Evolutionary conservation across 768 basidiomycete genomes (phyloP), one percentile per base, ranked within the genome.

Genomic region (Artomyces pyxidatus): DNA sequence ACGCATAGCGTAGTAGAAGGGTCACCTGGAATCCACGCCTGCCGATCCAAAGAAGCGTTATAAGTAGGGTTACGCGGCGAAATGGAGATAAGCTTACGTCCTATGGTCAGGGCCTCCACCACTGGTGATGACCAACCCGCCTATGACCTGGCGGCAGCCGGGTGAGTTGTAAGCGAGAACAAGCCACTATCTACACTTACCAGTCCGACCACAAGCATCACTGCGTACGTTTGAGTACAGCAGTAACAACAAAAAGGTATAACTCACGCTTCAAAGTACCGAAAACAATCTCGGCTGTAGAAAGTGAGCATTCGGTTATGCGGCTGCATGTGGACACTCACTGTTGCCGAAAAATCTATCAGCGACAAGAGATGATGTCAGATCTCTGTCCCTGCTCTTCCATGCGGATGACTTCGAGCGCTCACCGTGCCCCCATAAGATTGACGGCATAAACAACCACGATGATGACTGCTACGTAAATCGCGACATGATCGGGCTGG

Each of bases 131-230:
- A 42, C 49, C 21, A 56, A 52, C 16, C 55, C 55, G 2, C 55
- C 55, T 26, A 56, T 56, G 42, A 56, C 37, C 55, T 53, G 37
- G 10, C n/a, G 25, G 30, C n/a, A n/a, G n/a, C n/a, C n/a, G n/a
- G n/a, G n/a, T n/a, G n/a, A n/a, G n/a, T n/a, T n/a, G n/a, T n/a
- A n/a, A n/a, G n/a, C n/a, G n/a, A n/a, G n/a, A n/a, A 28, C 6
- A 9, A 16, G 10, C 8, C 10, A 42, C 22, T 30, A 1, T 27
- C 1, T n/a, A n/a, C n/a, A 37, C 49, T n/a, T 16, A 50, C 55
- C 27, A 54, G 35, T n/a, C 55, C 55, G 35, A 47, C 42, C 23
- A 56, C 55, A 26, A 56, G 55, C 49, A 56, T 56, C 22, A 56
- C 55, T 56, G 19, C 21, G 22, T 28, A 38, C 28, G 35, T 6